A percentile compares a stretch with the other conserved stretches of the same genome.
Evolutionary conservation across 305 asterid genomes (phyloP).

Genomic region (Euphrasia arctica): DNA sequence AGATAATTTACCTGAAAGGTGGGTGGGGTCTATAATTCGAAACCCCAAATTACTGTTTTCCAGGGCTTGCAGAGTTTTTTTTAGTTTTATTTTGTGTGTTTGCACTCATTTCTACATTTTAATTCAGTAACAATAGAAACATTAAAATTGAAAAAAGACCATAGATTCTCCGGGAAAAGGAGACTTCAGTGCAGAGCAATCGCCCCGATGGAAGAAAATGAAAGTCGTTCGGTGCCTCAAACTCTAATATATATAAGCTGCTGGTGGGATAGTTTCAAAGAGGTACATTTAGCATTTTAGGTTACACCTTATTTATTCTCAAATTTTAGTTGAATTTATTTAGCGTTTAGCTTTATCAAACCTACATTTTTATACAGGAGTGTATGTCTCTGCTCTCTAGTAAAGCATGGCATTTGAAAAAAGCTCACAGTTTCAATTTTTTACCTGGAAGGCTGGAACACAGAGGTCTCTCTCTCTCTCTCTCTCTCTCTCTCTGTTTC

Average conservation of each 20-base stretch:
- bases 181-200: slow-evolving; percentile 54
- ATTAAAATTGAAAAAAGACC: slow-evolving; percentile 72
- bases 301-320: not conserved
- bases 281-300: too few relatives aligned
- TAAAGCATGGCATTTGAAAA: too few relatives aligned
- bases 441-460: slow-evolving; percentile 89
- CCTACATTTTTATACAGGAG: slow-evolving; percentile 31
- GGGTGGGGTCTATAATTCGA: too few relatives aligned
- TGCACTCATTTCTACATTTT: slow-evolving; percentile 25
- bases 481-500: not conserved
- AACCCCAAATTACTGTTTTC: not conserved
- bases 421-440: slow-evolving; percentile 66
- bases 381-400: too few relatives aligned
- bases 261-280: too few relatives aligned
- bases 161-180: slow-evolving; percentile 78
- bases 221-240: too few relatives aligned
- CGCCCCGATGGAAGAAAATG: slow-evolving; percentile 29
- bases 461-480: slow-evolving; percentile 55
- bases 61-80: slow-evolving; percentile 9
- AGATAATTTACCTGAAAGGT: too few relatives aligned
- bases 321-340: not conserved
- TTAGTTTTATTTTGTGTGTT: slow-evolving; percentile 13
- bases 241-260: too few relatives aligned
- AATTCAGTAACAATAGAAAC: slow-evolving; percentile 40
- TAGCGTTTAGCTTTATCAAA: slow-evolving; percentile 13